Conservation (phyloP, 2,329 filamentous ascomycete genomes). For the Fonsecaea multimorphosa region DNA sequence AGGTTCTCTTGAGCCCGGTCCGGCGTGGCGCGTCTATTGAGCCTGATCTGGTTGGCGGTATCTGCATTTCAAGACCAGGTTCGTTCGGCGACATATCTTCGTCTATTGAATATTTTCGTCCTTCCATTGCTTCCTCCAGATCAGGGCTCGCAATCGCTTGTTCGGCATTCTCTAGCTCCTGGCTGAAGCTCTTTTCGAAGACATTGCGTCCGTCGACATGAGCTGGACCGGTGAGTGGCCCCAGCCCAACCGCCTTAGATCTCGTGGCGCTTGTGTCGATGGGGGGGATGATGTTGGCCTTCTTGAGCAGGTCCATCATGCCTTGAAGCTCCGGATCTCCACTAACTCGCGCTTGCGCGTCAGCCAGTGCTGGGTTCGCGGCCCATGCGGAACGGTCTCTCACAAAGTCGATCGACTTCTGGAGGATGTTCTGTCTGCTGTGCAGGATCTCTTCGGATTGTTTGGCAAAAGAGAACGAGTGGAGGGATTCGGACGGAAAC, state of each 20-base stretch:
- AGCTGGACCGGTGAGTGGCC: slow-evolving; percentile 81
- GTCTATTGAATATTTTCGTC: slow-evolving; percentile 32
- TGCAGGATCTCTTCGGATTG: slow-evolving; percentile 92
- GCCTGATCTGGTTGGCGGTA: slow-evolving; percentile 32
- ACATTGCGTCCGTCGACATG: slow-evolving; percentile 75
- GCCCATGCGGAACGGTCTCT: slow-evolving; percentile 87
- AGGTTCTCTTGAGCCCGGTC: slow-evolving; percentile 79
- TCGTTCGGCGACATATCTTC: slow-evolving; percentile 28
- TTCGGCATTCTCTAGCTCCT: slow-evolving; percentile 54
- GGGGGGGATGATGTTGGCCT: slow-evolving; percentile 77
- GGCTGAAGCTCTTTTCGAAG: slow-evolving; percentile 81
- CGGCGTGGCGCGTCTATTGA: slow-evolving; percentile 58
- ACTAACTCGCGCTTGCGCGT: slow-evolving; percentile 78
- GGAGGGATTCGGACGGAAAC: slow-evolving; percentile 93
- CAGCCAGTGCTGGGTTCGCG: slow-evolving; percentile 74
- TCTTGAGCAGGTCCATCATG: slow-evolving; percentile 86
- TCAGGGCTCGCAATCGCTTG: slow-evolving; percentile 39
- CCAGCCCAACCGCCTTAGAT: slow-evolving; percentile 54
- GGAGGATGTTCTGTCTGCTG: slow-evolving; percentile 89
- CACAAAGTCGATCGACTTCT: slow-evolving; percentile 96
- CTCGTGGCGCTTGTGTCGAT: slow-evolving; percentile 61
- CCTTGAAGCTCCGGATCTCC: slow-evolving; percentile 87
- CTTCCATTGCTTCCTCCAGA: slow-evolving; percentile 16
- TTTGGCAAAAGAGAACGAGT: slow-evolving; percentile 97
- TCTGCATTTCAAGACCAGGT: slow-evolving; percentile 33